Base-by-base conservation (phyloP, 371 early-diverging fungal genomes). In the Aphelidium insulamus region DNA sequence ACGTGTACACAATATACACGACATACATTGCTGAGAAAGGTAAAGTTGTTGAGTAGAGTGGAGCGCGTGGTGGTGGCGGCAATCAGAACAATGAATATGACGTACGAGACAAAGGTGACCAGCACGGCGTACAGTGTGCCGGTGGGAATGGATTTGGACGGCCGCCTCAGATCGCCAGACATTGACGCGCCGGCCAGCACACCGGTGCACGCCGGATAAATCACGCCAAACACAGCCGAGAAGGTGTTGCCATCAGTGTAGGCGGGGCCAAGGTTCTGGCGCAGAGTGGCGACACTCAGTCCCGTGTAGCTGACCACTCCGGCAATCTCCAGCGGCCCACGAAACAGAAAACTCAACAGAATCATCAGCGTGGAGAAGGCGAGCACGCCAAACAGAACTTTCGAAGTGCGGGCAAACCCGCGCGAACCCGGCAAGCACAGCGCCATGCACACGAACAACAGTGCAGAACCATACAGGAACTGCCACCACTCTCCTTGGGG, bases 121-220 rank as follows among this genome's bases (percentile, higher is more conserved):
- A 48, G 41, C 2, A 70, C 52, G 2, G 62, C 70, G 45, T 48
- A 53, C 26, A 70, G 41, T 5, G 70, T 69, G 32, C 72, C 72
- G 25, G 43, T 50, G 1, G 72, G 71, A 7, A 72, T 71, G 3
- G 68, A 64, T 25, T 56, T 51, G 49, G 62, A 55, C 5, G 72
- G 70, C 26, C 54, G 59, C 31, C 54, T 50, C 21, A 72, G 52
- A 28, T 59, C 54, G n/a, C 70, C 66, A 11, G 69, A 69, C 66
- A 72, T 59, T 19, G 63, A 62, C 0, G 69, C 67, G 16, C 68
- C 69, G 14, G 70, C 65, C 48, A 69, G 57, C 15, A 72, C 60
- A 19, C 72, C 72, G 26, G 58, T 55, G 30, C 69, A 70, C 25
- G 64, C 63, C 0, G 72, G 70, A 39, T 68, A 72, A 15, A 71